Conservation (phyloP, 345 rosid species). For the Ricinus communis region DNA sequence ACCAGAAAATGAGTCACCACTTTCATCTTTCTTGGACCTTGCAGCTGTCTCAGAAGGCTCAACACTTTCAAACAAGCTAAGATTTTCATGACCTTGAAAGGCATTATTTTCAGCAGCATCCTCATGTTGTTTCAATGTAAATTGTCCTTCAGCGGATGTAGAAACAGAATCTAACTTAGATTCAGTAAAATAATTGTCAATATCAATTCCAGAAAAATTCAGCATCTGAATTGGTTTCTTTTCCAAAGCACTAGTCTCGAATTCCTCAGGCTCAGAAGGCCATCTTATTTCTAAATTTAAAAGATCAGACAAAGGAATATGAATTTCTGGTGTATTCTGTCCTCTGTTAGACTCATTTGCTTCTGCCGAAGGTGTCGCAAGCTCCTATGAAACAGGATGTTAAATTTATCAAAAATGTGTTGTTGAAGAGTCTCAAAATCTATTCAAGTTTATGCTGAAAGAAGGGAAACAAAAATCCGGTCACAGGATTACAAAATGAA, state of each 20-base stretch:
- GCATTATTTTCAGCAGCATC: conserved; percentile 33
- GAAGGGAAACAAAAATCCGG: background rate
- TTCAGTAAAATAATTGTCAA: conserved; percentile 47
- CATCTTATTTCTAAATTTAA: conserved; percentile 70
- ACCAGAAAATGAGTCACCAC: conserved; percentile 39
- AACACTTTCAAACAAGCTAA: conserved; percentile 43
- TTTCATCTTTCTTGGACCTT: conserved; percentile 23
- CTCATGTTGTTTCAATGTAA: conserved; percentile 14
- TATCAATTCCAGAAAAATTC: conserved; percentile 51
- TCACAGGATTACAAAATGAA: background rate
- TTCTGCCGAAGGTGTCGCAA: conserved; percentile 44
- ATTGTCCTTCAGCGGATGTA: conserved; percentile 27
- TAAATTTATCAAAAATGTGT: background rate
- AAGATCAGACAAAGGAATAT: conserved; percentile 51
- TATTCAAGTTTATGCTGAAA: background rate
- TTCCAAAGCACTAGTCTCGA: conserved; percentile 24
- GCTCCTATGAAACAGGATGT: conserved; percentile 53
- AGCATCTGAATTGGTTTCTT: conserved; percentile 23
- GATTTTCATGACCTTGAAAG: conserved; percentile 28
- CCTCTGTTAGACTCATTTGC: conserved; percentile 42
- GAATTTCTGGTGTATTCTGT: conserved; percentile 30
- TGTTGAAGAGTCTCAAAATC: background rate
- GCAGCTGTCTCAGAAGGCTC: conserved; percentile 34
- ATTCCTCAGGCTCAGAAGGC: conserved; percentile 44
- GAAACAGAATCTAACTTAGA: conserved; percentile 30